Percentiles rank a stretch among this genome's conserved stretches.
These are phyloP conservation scores for Cercospora citrullina DNA, from an alignment of 2,329 filamentous ascomycete genomes.

Conservation along the genomic window DNA sequence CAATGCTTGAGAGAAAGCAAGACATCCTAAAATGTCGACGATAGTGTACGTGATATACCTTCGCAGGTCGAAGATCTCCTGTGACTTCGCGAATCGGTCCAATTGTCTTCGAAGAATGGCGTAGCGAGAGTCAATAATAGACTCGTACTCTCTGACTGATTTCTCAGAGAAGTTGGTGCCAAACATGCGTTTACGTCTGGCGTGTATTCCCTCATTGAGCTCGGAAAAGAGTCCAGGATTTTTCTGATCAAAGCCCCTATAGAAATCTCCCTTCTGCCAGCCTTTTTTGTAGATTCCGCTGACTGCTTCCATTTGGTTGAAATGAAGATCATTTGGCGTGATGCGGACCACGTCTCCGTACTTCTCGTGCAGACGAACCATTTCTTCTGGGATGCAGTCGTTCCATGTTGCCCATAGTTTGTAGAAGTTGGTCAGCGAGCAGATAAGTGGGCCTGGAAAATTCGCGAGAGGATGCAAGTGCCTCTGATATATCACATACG, in stretches of 20 bases:
- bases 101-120: slow-evolving; percentile 2
- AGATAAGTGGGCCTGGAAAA: slow-evolving; percentile 42
- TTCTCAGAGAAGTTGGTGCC: slow-evolving; percentile 1
- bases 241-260: neutral
- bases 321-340: slow-evolving; percentile 15
- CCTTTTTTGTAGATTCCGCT: slow-evolving; percentile 8
- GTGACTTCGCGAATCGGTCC: neutral
- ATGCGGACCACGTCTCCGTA: slow-evolving; percentile 22
- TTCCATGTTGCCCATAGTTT: neutral
- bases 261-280: slow-evolving; percentile 10
- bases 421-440: slow-evolving; percentile 12
- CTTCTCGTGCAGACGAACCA: slow-evolving; percentile 12
- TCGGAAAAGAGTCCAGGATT: neutral
- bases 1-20: slow-evolving; percentile 8
- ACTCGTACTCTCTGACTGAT: slow-evolving; percentile 1
- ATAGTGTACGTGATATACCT: slow-evolving; percentile 7
- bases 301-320: neutral
- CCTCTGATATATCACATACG: neutral
- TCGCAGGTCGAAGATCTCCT: slow-evolving; percentile 8
- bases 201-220: slow-evolving; percentile 4
- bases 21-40: slow-evolving; percentile 9
- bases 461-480: slow-evolving; percentile 38
- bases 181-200: neutral
- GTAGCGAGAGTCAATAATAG: slow-evolving; percentile 6
- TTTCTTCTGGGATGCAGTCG: neutral